Evolutionary conservation across 2,329 filamentous ascomycete genomes (phyloP).

Genomic region (Cephalotrichum gorgonifer): DNA sequence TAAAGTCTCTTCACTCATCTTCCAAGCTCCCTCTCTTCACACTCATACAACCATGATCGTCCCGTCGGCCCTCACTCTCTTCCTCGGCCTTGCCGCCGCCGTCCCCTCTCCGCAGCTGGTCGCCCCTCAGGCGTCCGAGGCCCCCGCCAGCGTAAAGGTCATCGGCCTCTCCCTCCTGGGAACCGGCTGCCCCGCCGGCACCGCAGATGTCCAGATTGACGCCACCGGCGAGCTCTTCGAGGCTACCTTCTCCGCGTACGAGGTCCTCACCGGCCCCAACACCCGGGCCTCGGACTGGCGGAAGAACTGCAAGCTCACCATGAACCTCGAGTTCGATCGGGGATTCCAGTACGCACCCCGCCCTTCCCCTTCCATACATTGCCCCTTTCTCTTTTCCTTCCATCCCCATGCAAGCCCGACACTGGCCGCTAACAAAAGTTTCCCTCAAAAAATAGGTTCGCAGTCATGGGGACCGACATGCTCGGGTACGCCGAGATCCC

Average conservation of each 20-base stretch:
- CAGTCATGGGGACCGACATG: slow-evolving; percentile 15
- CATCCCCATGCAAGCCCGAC: too few relatives aligned
- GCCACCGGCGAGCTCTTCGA: slow-evolving; percentile 14
- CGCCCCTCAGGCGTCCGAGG: slow-evolving; percentile 32
- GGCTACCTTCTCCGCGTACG: slow-evolving; percentile 15
- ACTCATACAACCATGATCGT: background rate
- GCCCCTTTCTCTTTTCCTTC: too few relatives aligned
- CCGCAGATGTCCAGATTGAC: slow-evolving; percentile 14
- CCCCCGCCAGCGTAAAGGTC: slow-evolving; percentile 23
- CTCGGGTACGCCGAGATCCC: slow-evolving; percentile 16
- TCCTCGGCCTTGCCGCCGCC: slow-evolving; percentile 11
- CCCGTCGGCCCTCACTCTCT: background rate
- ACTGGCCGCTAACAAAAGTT: background rate
- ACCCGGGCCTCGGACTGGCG: slow-evolving; percentile 13
- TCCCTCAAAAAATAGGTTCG: slow-evolving; percentile 12
- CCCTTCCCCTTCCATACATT: background rate
- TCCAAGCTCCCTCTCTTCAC: background rate
- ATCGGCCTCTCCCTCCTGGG: slow-evolving; percentile 13
- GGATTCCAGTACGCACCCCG: slow-evolving; percentile 13
- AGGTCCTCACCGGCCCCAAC: slow-evolving; percentile 13
- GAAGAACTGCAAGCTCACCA: slow-evolving; percentile 17
- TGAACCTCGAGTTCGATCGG: slow-evolving; percentile 14
- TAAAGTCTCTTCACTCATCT: background rate
- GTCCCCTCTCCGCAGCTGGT: slow-evolving; percentile 27
- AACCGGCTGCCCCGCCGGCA: slow-evolving; percentile 14